Percentiles rank a stretch among this genome's conserved stretches.
phyloP scores from a whole-genome alignment of 768 basidiomycete species.

The Cantharellus anzutake region DNA sequence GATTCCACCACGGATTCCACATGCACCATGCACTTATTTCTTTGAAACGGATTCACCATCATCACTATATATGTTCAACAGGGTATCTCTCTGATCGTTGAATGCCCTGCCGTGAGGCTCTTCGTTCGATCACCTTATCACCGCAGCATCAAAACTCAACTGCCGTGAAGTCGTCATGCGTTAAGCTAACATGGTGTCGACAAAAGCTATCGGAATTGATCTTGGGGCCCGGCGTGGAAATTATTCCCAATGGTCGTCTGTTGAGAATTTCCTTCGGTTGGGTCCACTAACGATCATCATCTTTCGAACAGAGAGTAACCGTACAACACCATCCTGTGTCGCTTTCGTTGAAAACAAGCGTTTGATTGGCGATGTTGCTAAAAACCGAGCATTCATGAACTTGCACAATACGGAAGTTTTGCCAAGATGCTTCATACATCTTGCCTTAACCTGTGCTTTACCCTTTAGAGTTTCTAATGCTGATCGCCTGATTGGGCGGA shows the following conservation, averaged over 20 bases:
- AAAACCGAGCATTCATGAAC: conserved; percentile 32
- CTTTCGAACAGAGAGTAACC: conserved; percentile 25
- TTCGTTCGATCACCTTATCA: too few relatives aligned
- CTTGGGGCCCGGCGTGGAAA: conserved; percentile 8
- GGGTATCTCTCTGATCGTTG: too few relatives aligned
- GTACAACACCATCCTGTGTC: conserved; percentile 46
- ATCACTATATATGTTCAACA: too few relatives aligned
- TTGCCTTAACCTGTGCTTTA: neutral
- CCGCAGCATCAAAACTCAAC: too few relatives aligned
- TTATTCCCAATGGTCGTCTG: conserved; percentile 1
- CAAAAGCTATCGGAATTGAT: conserved; percentile 19
- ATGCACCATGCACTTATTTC: too few relatives aligned
- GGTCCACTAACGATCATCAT: neutral
- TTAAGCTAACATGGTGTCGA: too few relatives aligned
- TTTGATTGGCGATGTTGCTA: conserved; percentile 33
- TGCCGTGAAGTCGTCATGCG: too few relatives aligned
- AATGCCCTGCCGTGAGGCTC: too few relatives aligned
- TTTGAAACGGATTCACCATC: too few relatives aligned
- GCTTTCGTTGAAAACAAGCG: conserved; percentile 40
- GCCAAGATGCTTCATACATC: neutral
- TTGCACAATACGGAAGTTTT: conserved; percentile 18
- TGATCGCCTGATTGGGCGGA: conserved; percentile 25
- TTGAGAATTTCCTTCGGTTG: neutral
- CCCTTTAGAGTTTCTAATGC: conserved; percentile 24
- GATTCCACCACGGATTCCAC: too few relatives aligned